These are phyloP conservation scores for Lactarius trivialis DNA, from an alignment of 768 basidiomycete genomes.

Conservation along the genomic window DNA sequence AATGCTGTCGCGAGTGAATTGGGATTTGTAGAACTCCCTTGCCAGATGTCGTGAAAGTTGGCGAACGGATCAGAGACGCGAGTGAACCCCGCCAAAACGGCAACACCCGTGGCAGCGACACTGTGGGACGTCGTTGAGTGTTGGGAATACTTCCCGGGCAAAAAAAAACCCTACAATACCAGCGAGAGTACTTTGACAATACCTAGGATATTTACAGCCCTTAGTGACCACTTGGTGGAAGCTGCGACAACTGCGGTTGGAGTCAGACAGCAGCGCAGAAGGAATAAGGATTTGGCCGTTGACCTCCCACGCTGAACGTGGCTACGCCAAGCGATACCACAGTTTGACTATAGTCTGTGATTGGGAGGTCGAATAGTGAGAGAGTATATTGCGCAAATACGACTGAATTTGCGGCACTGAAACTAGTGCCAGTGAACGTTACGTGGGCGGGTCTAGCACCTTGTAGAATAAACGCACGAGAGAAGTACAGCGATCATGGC, in stretches of 20 bases:
- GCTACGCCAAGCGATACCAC: conserved; percentile 24
- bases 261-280: not conserved
- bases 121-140: conserved; percentile 17
- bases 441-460: not conserved
- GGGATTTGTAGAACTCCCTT: conserved; percentile 25
- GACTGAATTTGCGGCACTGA: conserved; percentile 25
- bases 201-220: conserved; percentile 26
- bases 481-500: conserved; percentile 32
- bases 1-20: conserved; percentile 28
- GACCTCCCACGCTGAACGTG: conserved; percentile 25
- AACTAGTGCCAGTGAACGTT: conserved; percentile 5
- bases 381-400: conserved; percentile 28
- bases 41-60: conserved; percentile 30
- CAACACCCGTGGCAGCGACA: conserved; percentile 26
- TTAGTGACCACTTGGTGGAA: conserved; percentile 30
- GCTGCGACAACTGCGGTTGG: conserved; percentile 22
- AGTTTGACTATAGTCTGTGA: conserved; percentile 24
- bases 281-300: not conserved
- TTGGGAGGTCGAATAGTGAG: conserved; percentile 20
- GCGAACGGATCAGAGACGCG: conserved; percentile 26
- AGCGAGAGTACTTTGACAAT: conserved; percentile 26
- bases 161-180: conserved; percentile 20
- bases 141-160: not conserved
- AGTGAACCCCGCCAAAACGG: conserved; percentile 28
- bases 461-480: conserved; percentile 21